phyloP scores from a whole-genome alignment of 2,329 filamentous ascomycete genomes.

The Paraphoma chrysanthemicola region DNA sequence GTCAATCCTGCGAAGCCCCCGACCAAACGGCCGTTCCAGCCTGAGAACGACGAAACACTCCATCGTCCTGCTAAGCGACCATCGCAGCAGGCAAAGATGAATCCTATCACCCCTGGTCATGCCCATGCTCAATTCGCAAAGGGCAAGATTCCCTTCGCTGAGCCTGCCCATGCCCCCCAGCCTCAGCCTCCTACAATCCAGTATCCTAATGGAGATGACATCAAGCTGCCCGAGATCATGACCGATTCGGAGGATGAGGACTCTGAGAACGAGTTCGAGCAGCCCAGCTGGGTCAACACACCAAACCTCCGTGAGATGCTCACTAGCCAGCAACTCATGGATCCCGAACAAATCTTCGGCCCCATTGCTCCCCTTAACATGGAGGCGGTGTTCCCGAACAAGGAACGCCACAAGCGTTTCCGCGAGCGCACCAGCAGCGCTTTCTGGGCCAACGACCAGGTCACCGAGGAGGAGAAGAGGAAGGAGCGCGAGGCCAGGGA shows the following conservation, averaged over 20 bases:
- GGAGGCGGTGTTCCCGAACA: constrained; percentile 85
- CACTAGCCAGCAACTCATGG: constrained; percentile 80
- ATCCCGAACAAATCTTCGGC: constrained; percentile 87
- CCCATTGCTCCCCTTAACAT: constrained; percentile 87
- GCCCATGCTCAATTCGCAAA: constrained; percentile 79
- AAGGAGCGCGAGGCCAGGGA: constrained; percentile 82
- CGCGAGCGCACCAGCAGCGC: constrained; percentile 90
- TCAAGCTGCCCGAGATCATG: constrained; percentile 92
- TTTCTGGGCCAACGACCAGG: constrained; percentile 85
- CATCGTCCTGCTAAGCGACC: constrained; percentile 48
- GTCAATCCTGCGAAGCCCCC: constrained; percentile 71
- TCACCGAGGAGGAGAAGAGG: constrained; percentile 87
- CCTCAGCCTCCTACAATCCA: constrained; percentile 68
- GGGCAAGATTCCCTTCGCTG: constrained; percentile 87
- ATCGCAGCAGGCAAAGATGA: constrained; percentile 55
- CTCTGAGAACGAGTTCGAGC: constrained; percentile 66
- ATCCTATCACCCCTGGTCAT: constrained; percentile 46
- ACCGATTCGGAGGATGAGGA: constrained; percentile 94
- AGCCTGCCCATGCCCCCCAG: constrained; percentile 60
- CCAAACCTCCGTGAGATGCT: constrained; percentile 80
- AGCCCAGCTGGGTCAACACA: constrained; percentile 87
- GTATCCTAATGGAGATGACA: constrained; percentile 87
- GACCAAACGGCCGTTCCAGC: constrained; percentile 76
- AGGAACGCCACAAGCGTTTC: constrained; percentile 87
- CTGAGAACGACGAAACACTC: constrained; percentile 70